Evolutionary conservation across 2,329 filamentous ascomycete species (phyloP).

Genomic region (Colletotrichum cuscutae): DNA sequence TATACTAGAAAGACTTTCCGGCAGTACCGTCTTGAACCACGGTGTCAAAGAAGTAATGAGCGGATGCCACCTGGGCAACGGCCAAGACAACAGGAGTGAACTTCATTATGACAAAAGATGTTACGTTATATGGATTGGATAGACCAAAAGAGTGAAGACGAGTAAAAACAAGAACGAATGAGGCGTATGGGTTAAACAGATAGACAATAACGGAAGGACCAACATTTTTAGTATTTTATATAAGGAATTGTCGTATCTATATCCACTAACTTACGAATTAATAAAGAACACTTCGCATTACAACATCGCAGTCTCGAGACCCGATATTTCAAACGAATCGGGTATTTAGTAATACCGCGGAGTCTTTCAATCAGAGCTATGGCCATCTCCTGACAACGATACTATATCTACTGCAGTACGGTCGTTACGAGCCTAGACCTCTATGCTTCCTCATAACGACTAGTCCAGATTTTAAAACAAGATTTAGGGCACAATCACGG

Average conservation of each 20-base stretch:
- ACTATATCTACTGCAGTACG: background rate
- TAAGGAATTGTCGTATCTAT: background rate
- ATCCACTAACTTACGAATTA: background rate
- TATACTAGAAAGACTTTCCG: slow-evolving; percentile 36
- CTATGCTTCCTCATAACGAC: too few relatives aligned
- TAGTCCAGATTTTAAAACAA: too few relatives aligned
- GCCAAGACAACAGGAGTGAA: slow-evolving; percentile 32
- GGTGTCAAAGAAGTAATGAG: slow-evolving; percentile 44
- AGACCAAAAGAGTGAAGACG: background rate
- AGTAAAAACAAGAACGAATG: background rate
- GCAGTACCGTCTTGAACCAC: slow-evolving; percentile 38
- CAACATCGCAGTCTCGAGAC: background rate
- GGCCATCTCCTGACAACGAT: too few relatives aligned
- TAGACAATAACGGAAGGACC: background rate
- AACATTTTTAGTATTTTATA: background rate
- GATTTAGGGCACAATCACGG: too few relatives aligned
- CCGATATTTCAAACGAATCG: background rate
- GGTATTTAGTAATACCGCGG: background rate
- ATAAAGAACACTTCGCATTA: background rate
- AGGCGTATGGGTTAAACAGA: background rate
- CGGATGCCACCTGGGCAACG: slow-evolving; percentile 39
- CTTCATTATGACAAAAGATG: slow-evolving; percentile 36
- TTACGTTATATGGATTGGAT: background rate
- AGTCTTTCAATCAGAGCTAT: background rate
- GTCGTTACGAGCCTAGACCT: too few relatives aligned